These are phyloP conservation scores for Debaryomyces coudertii DNA, from an alignment of 1,139 yeast genomes.

Conservation along the genomic window DNA sequence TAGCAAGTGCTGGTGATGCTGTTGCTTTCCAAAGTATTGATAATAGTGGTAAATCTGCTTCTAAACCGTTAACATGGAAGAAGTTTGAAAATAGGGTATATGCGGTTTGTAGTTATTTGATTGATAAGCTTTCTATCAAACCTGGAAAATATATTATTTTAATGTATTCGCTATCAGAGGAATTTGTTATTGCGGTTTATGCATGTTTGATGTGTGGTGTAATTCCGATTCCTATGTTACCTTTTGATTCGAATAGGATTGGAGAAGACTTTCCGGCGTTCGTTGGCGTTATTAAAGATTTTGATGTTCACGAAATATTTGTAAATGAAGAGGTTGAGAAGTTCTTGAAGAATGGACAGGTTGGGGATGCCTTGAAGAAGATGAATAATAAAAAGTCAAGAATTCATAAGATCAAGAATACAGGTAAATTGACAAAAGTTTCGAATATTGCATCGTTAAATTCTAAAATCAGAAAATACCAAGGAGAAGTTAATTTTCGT, in stretches of 20 bases:
- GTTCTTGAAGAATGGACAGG: constrained; percentile 68
- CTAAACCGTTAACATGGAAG: constrained; percentile 75
- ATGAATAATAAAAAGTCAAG: constrained; percentile 45
- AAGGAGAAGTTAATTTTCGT: constrained; percentile 46
- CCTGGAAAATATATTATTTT: constrained; percentile 77
- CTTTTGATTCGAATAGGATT: constrained; percentile 68
- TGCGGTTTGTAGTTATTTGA: constrained; percentile 63
- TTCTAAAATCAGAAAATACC: constrained; percentile 48
- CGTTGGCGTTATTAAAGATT: constrained; percentile 67
- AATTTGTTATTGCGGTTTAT: constrained; percentile 76
- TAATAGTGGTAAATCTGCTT: constrained; percentile 50
- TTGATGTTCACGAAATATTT: constrained; percentile 69
- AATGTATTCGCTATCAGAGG: constrained; percentile 88
- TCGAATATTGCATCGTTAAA: constrained; percentile 50
- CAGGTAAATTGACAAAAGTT: constrained; percentile 66
- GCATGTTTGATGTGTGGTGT: constrained; percentile 88
- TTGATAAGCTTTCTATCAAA: constrained; percentile 53
- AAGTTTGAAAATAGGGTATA: constrained; percentile 79
- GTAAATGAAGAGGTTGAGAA: constrained; percentile 79
- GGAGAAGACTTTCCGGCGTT: constrained; percentile 79
- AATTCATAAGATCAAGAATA: constrained; percentile 65
- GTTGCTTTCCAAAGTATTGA: constrained; percentile 76
- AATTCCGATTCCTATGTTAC: constrained; percentile 77
- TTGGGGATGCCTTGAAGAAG: constrained; percentile 65
- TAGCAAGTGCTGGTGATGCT: constrained; percentile 74